phyloP scores from a whole-genome alignment of 2,329 filamentous ascomycete species.

The Trichothecium roseum region DNA sequence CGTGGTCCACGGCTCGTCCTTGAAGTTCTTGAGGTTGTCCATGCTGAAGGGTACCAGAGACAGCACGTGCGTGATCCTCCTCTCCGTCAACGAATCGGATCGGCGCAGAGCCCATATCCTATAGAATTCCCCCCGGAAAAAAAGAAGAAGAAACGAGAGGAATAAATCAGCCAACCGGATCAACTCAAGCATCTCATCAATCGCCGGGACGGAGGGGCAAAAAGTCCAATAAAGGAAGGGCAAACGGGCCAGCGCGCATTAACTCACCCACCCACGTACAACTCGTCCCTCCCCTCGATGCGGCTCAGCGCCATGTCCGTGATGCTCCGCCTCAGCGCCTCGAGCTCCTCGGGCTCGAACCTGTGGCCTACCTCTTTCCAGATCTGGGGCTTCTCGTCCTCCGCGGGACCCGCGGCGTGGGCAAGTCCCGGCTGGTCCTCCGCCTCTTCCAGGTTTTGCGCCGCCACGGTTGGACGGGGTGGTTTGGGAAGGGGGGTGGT shows the following conservation, averaged over 20 bases:
- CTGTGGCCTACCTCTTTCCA: conserved; percentile 4
- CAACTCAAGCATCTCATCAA: no score
- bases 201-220: no score
- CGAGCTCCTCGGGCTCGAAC: conserved; percentile 2
- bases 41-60: conserved; percentile 58
- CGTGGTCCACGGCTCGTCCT: conserved; percentile 36
- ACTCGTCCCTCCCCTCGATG: conserved; percentile 28
- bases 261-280: conserved; percentile 29
- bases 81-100: conserved; percentile 56
- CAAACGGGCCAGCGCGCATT: no score
- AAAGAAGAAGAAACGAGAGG: no score
- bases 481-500: no score
- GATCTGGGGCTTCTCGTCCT: conserved; percentile 1
- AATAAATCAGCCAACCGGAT: no score
- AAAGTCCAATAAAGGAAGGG: no score
- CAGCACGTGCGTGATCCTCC: conserved; percentile 82
- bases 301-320: conserved; percentile 30
- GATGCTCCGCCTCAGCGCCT: conserved; percentile 17
- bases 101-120: conserved; percentile 74
- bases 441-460: no score
- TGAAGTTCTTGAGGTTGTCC: conserved; percentile 28
- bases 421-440: no score
- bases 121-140: no score
- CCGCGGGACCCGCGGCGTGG: not conserved
- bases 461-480: no score